Percentiles rank a stretch among this genome's conserved stretches.
phyloP scores from a whole-genome alignment of 352 stramenopile species.

The Pythium brachiatum region DNA sequence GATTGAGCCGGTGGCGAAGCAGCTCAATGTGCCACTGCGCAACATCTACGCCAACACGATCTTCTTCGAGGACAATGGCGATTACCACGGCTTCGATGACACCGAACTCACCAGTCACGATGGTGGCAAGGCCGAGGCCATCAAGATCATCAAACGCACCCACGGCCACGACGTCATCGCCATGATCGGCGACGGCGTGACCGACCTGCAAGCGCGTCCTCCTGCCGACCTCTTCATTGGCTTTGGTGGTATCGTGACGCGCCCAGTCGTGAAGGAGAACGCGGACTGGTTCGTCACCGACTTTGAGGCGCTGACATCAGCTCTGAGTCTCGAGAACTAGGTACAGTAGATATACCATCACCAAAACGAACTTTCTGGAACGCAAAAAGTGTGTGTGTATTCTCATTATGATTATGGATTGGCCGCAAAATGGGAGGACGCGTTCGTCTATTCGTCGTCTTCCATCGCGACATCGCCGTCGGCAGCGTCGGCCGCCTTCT shows the following conservation, averaged over 20 bases:
- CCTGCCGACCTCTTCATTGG: conserved; percentile 97
- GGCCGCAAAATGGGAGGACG: background rate
- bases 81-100: conserved; percentile 93
- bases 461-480: conserved; percentile 24
- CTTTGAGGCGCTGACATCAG: conserved; percentile 89
- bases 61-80: conserved; percentile 88
- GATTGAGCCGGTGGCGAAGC: conserved; percentile 95
- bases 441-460: conserved; percentile 44
- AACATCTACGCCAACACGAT: conserved; percentile 99
- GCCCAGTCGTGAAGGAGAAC: conserved; percentile 91
- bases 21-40: conserved; percentile 74
- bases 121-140: conserved; percentile 74
- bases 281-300: conserved; percentile 98
- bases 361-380: background rate
- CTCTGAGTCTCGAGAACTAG: conserved; percentile 34
- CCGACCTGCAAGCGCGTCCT: conserved; percentile 96
- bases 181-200: conserved; percentile 99
- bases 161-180: conserved; percentile 93
- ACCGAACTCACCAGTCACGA: conserved; percentile 92
- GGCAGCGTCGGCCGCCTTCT: conserved; percentile 43
- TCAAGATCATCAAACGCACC: conserved; percentile 90
- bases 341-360: background rate
- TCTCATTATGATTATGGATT: conserved; percentile 28
- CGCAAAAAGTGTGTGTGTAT: conserved; percentile 19
- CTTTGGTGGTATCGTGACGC: conserved; percentile 95